A percentile compares a stretch with the other conserved stretches of the same genome.
These are phyloP conservation scores for Vaccinium corymbosum DNA, from an alignment of 148 eudicot species.

Conservation along the genomic window DNA sequence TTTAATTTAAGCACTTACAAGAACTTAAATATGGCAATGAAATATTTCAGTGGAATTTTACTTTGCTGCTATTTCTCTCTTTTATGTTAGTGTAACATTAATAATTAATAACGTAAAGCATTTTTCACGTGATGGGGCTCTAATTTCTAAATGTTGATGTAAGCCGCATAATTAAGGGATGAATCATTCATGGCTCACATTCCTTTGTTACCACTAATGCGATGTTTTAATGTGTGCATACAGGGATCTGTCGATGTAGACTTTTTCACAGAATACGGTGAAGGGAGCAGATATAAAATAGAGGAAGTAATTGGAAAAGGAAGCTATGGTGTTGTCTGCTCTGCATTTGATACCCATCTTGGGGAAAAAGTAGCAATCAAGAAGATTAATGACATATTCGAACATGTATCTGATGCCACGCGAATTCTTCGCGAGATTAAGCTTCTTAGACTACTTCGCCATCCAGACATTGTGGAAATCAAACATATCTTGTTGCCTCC, in stretches of 20 bases:
- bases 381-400: conserved; percentile 84
- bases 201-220: background rate
- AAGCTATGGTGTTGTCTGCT: conserved; percentile 90
- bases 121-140: background rate
- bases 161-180: background rate
- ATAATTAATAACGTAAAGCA: background rate
- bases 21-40: background rate
- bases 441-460: conserved; percentile 77
- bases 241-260: conserved; percentile 75
- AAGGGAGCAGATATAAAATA: conserved; percentile 69
- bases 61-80: background rate
- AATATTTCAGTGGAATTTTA: background rate
- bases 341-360: conserved; percentile 73
- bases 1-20: background rate
- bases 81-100: background rate
- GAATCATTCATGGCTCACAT: background rate
- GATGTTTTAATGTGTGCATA: conserved; percentile 22
- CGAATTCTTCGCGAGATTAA: conserved; percentile 88
- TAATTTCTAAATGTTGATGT: background rate
- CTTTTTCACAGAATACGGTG: conserved; percentile 88
- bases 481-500: conserved; percentile 83
- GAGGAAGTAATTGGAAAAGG: conserved; percentile 91
- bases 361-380: conserved; percentile 90
- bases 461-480: conserved; percentile 90
- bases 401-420: conserved; percentile 87